Conservation (phyloP, 257 asterid species). For the Solanum megistacrolobum region DNA sequence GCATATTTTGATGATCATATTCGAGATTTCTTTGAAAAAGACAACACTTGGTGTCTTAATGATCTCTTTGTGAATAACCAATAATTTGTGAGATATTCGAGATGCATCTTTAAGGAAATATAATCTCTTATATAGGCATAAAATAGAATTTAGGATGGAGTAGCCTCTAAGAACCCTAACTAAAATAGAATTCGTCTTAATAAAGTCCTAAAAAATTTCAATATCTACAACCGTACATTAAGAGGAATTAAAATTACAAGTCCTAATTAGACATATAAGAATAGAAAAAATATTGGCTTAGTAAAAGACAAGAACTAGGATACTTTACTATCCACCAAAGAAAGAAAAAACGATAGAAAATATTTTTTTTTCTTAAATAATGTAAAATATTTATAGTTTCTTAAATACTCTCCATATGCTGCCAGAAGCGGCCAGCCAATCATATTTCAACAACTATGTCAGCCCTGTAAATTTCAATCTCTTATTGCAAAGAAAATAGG, state of each 20-base stretch:
- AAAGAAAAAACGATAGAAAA: too few species aligned
- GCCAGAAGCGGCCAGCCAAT: neutral
- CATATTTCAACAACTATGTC: neutral
- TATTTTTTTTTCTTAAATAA: too few species aligned
- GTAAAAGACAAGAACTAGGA: neutral
- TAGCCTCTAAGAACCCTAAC: neutral
- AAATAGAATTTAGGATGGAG: accelerated
- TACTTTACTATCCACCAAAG: neutral
- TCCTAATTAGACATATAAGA: neutral
- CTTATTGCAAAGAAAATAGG: neutral
- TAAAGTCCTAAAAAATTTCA: too few species aligned
- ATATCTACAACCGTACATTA: too few species aligned
- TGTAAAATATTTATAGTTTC: neutral
- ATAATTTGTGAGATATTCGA: neutral
- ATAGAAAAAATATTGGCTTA: neutral
- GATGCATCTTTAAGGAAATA: neutral
- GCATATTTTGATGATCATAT: neutral
- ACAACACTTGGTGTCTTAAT: too few species aligned
- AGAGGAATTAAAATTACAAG: too few species aligned
- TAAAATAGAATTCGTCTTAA: too few species aligned
- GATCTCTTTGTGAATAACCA: too few species aligned
- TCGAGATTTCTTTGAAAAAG: too few species aligned
- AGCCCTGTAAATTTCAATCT: neutral
- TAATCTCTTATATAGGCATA: neutral
- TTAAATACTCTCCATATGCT: neutral